Evolutionary conservation across 2,329 filamentous ascomycete species (phyloP).

Genomic region (Hymenoscyphus linearis): DNA sequence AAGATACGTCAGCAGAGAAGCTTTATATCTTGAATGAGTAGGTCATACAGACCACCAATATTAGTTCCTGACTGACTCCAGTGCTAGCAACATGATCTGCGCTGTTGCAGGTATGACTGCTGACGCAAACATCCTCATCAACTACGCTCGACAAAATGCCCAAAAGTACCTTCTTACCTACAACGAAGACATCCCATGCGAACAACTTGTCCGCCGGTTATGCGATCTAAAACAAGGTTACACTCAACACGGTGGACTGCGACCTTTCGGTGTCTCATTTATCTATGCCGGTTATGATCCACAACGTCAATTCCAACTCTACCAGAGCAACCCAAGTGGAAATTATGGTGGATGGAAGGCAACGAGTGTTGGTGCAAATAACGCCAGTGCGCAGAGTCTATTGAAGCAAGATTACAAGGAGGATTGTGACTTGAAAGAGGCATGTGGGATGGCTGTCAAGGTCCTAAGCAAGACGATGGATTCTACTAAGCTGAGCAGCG

Average conservation of each 20-base stretch:
- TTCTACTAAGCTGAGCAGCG: conserved; percentile 95
- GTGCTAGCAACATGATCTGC: conserved; percentile 96
- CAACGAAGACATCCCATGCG: conserved; percentile 99
- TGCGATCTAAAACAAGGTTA: conserved; percentile 99
- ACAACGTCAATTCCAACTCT: conserved; percentile 94
- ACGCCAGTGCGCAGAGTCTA: conserved; percentile 92
- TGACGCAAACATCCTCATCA: conserved; percentile 99
- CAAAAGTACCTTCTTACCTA: conserved; percentile 98
- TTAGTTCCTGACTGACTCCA: conserved; percentile 3
- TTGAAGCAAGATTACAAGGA: conserved; percentile 99
- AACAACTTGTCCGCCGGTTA: conserved; percentile 92
- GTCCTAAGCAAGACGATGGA: conserved; percentile 99
- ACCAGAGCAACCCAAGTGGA: conserved; percentile 96
- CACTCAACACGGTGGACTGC: conserved; percentile 96
- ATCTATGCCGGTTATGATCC: conserved; percentile 99
- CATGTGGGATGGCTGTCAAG: conserved; percentile 95
- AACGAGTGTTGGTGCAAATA: conserved; percentile 95
- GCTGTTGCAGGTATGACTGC: conserved; percentile 98
- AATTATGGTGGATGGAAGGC: conserved; percentile 99
- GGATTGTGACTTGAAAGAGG: conserved; percentile 92
- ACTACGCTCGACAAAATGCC: conserved; percentile 94
- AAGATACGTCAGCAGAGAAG: conserved; percentile 99
- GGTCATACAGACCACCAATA: conserved; percentile 31
- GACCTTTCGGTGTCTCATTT: conserved; percentile 97
- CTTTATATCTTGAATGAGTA: conserved; percentile 99